These are phyloP conservation scores for Aspergillus wentii DNA, from an alignment of 495 filamentous ascomycete genomes.

Conservation along the genomic window DNA sequence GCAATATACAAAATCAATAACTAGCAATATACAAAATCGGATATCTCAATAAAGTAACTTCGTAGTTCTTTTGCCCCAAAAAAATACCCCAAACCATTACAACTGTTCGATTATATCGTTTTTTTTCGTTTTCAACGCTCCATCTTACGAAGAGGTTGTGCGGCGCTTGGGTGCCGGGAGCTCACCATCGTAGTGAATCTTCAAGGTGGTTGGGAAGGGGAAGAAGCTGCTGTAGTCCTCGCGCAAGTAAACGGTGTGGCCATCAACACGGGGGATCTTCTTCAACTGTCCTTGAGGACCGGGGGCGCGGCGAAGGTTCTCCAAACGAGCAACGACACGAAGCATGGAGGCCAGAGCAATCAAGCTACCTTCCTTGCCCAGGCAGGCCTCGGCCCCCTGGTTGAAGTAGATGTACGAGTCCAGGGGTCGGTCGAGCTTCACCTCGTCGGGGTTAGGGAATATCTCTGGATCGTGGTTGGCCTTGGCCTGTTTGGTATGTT, in stretches of 20 bases:
- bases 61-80: no score
- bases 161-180: slow-evolving; percentile 19
- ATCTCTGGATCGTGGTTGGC: slow-evolving; percentile 55
- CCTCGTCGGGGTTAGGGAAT: slow-evolving; percentile 65
- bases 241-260: slow-evolving; percentile 64
- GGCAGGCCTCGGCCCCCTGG: slow-evolving; percentile 54
- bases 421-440: slow-evolving; percentile 63
- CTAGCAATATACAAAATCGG: no score
- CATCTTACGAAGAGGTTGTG: no score
- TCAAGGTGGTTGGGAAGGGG: slow-evolving; percentile 64
- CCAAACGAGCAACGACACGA: slow-evolving; percentile 49
- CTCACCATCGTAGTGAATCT: slow-evolving; percentile 37
- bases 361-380: slow-evolving; percentile 57
- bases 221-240: slow-evolving; percentile 68
- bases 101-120: no score
- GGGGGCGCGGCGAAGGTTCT: slow-evolving; percentile 60
- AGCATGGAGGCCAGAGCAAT: slow-evolving; percentile 64
- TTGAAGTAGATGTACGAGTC: slow-evolving; percentile 67
- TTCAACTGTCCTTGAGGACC: slow-evolving; percentile 70
- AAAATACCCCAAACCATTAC: no score
- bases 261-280: slow-evolving; percentile 57
- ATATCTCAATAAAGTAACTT: no score
- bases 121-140: no score
- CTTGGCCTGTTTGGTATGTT: slow-evolving; percentile 19
- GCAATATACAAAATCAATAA: no score